Evolutionary conservation across 2,329 filamentous ascomycete genomes (phyloP).

Genomic region (Blastomyces silverae): DNA sequence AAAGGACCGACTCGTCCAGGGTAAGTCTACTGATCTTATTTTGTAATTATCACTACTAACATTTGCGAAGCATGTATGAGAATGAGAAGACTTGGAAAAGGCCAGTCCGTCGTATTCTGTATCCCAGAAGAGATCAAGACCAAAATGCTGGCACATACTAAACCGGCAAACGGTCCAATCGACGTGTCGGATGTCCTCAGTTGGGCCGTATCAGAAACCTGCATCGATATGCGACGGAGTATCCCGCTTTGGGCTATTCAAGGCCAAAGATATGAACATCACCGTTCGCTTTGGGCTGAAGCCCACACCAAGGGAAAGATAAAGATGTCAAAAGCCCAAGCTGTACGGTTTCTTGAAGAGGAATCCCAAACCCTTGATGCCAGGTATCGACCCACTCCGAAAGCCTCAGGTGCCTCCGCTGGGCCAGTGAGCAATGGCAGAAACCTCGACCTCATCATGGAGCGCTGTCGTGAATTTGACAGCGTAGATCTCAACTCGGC

Average conservation of each 20-base stretch:
- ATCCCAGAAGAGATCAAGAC: constrained; percentile 51
- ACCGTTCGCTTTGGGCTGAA: constrained; percentile 15
- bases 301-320: neutral
- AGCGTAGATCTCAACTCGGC: constrained; percentile 30
- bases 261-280: constrained; percentile 31
- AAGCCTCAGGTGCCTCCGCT: constrained; percentile 20
- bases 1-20: constrained; percentile 64
- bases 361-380: constrained; percentile 9
- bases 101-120: constrained; percentile 57
- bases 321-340: constrained; percentile 42
- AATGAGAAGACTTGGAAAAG: constrained; percentile 59
- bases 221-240: constrained; percentile 42
- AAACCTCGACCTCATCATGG: neutral
- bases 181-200: constrained; percentile 49
- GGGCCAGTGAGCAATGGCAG: too few species aligned
- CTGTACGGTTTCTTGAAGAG: constrained; percentile 10
- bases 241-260: constrained; percentile 56
- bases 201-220: constrained; percentile 55
- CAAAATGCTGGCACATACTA: constrained; percentile 41
- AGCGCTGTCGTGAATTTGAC: constrained; percentile 29
- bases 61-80: constrained; percentile 54
- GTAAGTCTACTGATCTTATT: constrained; percentile 47
- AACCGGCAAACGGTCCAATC: constrained; percentile 28
- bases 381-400: constrained; percentile 21
- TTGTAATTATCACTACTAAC: constrained; percentile 46